Conservation (phyloP, 2,329 filamentous ascomycete genomes). For the Zalaria obscura region DNA sequence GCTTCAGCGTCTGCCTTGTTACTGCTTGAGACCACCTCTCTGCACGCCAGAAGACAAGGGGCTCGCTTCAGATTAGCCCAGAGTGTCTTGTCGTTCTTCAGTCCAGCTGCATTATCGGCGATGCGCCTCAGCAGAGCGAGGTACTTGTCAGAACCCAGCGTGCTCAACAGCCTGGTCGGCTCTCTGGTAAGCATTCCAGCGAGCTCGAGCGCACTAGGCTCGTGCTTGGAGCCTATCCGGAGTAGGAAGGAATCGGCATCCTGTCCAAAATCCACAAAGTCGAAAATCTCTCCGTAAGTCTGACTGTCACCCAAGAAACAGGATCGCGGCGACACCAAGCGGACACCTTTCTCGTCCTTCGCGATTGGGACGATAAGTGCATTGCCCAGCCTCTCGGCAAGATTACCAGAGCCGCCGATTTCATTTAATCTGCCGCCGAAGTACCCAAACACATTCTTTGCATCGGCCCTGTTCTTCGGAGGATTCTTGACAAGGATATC, state of each 20-base stretch:
- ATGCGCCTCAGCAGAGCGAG: conserved; percentile 67
- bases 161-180: conserved; percentile 65
- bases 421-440: conserved; percentile 66
- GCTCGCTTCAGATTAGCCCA: conserved; percentile 62
- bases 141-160: conserved; percentile 78
- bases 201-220: conserved; percentile 78
- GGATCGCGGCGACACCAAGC: conserved; percentile 52
- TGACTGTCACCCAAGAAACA: conserved; percentile 66
- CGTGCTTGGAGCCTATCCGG: conserved; percentile 77
- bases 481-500: conserved; percentile 58
- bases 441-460: conserved; percentile 65
- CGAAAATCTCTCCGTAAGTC: conserved; percentile 80
- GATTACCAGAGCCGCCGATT: conserved; percentile 42
- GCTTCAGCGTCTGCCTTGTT: conserved; percentile 36
- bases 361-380: conserved; percentile 59
- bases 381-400: conserved; percentile 45
- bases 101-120: conserved; percentile 51
- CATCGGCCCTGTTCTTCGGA: conserved; percentile 51
- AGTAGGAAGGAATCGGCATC: conserved; percentile 81
- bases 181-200: conserved; percentile 72
- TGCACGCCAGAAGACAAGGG: conserved; percentile 70
- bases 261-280: conserved; percentile 87
- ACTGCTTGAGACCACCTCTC: conserved; percentile 47
- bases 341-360: conserved; percentile 29
- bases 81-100: conserved; percentile 69